Evolutionary conservation across 768 basidiomycete species (phyloP).

Genomic region (Serendipita sp.): DNA sequence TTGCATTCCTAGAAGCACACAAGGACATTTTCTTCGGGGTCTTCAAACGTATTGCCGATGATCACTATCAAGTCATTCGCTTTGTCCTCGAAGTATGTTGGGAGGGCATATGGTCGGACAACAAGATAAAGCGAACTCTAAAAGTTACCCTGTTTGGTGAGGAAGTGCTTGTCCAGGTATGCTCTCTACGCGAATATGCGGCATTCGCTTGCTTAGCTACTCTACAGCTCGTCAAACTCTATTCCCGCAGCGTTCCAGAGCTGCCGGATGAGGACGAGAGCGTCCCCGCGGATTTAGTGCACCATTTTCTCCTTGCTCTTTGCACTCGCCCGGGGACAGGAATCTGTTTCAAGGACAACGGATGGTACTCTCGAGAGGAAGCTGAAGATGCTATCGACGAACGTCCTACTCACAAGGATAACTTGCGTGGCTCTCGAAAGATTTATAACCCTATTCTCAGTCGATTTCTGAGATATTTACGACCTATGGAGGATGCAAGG

Average conservation of each 20-base stretch:
- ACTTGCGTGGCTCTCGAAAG: constrained; percentile 18
- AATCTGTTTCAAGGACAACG: constrained; percentile 74
- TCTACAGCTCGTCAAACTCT: constrained; percentile 55
- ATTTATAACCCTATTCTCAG: constrained; percentile 74
- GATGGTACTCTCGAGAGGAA: constrained; percentile 74
- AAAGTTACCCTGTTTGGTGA: constrained; percentile 65
- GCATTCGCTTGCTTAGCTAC: constrained; percentile 10
- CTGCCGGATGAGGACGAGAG: constrained; percentile 30
- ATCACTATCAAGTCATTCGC: constrained; percentile 45
- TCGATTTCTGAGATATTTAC: constrained; percentile 55
- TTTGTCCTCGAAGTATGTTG: constrained; percentile 58
- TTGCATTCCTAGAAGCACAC: constrained; percentile 54
- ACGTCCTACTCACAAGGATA: constrained; percentile 15
- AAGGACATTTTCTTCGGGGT: constrained; percentile 45
- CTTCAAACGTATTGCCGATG: constrained; percentile 59
- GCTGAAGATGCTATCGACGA: constrained; percentile 24
- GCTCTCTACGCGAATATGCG: background rate
- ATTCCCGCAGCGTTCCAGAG: constrained; percentile 42
- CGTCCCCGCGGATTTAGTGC: constrained; percentile 60
- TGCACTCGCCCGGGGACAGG: constrained; percentile 70
- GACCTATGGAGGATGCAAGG: constrained; percentile 76
- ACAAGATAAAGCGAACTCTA: constrained; percentile 49
- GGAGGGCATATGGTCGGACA: constrained; percentile 62
- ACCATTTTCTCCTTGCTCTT: constrained; percentile 76
- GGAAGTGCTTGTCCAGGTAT: constrained; percentile 9